Evolutionary conservation across 1,284 basidiomycete genomes (phyloP).

Genomic region (Cryptococcus amylolentus): DNA sequence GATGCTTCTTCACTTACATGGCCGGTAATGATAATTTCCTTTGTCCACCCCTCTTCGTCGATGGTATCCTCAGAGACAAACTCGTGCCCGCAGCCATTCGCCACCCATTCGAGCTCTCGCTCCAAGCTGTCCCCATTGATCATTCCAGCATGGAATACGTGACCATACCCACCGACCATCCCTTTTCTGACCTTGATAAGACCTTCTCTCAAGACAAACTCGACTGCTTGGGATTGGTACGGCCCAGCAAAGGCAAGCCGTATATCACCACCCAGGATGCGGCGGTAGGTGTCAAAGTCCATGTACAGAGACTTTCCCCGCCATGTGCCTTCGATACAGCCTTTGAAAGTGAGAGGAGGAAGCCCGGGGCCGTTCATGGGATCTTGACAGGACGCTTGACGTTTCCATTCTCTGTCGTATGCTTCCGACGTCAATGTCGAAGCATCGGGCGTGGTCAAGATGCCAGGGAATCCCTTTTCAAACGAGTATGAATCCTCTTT

Average conservation of each 20-base stretch:
- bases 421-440: constrained; percentile 33
- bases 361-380: constrained; percentile 50
- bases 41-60: constrained; percentile 44
- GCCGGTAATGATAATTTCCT: constrained; percentile 48
- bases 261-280: constrained; percentile 52
- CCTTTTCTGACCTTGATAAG: constrained; percentile 40
- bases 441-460: constrained; percentile 25
- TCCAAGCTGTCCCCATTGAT: constrained; percentile 29
- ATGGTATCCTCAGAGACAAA: constrained; percentile 26
- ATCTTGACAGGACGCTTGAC: constrained; percentile 49
- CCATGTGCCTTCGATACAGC: constrained; percentile 52
- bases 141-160: constrained; percentile 40
- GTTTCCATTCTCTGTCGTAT: constrained; percentile 50
- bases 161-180: constrained; percentile 42
- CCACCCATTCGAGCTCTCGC: constrained; percentile 28
- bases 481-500: constrained; percentile 12
- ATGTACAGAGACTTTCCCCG: constrained; percentile 55
- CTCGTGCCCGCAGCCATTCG: constrained; percentile 37
- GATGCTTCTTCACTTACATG: constrained; percentile 16
- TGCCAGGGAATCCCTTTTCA: constrained; percentile 10
- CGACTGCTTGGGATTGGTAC: constrained; percentile 40
- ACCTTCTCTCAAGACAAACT: constrained; percentile 43
- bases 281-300: constrained; percentile 54
- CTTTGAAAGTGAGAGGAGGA: constrained; percentile 46
- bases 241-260: constrained; percentile 45